Base-by-base conservation (phyloP, 495 filamentous ascomycete genomes). In the Pseudevernia furfuracea region DNA sequence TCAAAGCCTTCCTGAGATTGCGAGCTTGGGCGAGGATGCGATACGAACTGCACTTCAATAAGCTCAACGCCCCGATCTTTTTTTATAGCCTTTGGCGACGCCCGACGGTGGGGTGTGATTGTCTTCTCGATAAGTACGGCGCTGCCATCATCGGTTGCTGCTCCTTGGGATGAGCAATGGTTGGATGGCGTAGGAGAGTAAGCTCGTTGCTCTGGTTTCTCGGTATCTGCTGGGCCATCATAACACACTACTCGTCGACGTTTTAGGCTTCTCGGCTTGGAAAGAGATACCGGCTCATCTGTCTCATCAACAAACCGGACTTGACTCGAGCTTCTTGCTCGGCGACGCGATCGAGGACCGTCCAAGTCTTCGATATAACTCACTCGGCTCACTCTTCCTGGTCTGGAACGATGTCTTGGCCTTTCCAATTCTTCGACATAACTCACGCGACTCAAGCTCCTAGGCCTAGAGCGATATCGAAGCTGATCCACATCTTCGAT, bases 221-320 rank as follows among this genome's bases (percentile, higher is more conserved):
- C 66, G 12, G 28, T 36, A 32, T 65, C 39, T 28, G 58, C 63
- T 21, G 59, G 59, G 37, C 67, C 67, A 37, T 68, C 67, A 39
- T 43, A 68, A 38, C 52, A 62, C 7, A 66, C 43, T 7, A 37
- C 63, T 30, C 49, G 58, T 37, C 59, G 49, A 38, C 67, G 67
- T 32, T 56, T 61, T 4, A 60, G 46, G 1, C 44, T 56, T 36
- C 44, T 49, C 4, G 59, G 59, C 10, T 25, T 37, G 36, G 63
- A 59, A 36, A 59, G 32, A 38, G 52, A 25, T 23, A 62, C 34
- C 15, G 41, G 44, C 3, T 65, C 63, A 41, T 66, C 67, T 32
- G 53, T n/a, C 23, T 68, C 67, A 57, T 68, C 63, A 6, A 60
- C 53, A 19, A 68, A 68, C 32, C 34, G 21, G 37, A 64, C 62